phyloP scores from a whole-genome alignment of 352 stramenopile species.

The Globisporangium parvum region DNA sequence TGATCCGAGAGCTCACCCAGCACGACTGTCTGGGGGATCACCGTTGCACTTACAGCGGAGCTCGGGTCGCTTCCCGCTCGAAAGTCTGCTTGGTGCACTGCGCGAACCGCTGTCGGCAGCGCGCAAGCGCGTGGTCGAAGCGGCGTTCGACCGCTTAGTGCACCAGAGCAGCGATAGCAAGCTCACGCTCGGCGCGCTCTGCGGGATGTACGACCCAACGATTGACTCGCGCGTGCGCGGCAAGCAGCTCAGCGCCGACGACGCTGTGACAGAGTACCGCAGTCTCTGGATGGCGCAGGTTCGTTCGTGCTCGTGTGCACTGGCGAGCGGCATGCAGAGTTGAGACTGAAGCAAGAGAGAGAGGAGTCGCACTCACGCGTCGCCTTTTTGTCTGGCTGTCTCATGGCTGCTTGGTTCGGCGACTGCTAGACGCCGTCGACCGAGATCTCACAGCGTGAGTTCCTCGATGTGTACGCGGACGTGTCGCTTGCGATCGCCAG shows the following conservation, averaged over 20 bases:
- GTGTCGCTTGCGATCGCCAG: slow-evolving; percentile 51
- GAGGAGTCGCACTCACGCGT: neutral
- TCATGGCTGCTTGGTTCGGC: neutral
- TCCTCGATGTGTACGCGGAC: slow-evolving; percentile 69
- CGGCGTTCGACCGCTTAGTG: slow-evolving; percentile 38
- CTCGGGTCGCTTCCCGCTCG: slow-evolving; percentile 49
- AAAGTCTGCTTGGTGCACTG: slow-evolving; percentile 34
- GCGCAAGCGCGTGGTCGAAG: slow-evolving; percentile 33
- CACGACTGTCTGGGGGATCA: neutral
- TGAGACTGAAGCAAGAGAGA: neutral
- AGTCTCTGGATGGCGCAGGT: slow-evolving; percentile 36
- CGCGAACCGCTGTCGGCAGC: slow-evolving; percentile 25
- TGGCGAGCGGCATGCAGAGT: neutral
- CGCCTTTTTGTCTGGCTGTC: neutral
- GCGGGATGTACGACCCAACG: slow-evolving; percentile 40
- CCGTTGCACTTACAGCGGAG: slow-evolving; percentile 20
- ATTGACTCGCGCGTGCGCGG: slow-evolving; percentile 54
- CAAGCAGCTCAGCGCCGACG: slow-evolving; percentile 25
- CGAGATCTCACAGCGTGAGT: slow-evolving; percentile 45
- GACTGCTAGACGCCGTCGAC: slow-evolving; percentile 3
- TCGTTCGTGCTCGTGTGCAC: neutral
- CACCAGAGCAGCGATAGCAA: slow-evolving; percentile 18
- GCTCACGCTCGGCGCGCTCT: slow-evolving; percentile 40
- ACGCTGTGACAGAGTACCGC: slow-evolving; percentile 36
- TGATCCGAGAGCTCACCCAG: neutral